Conservation (phyloP, 148 eudicot genomes). For the Chenopodium quinoa region DNA sequence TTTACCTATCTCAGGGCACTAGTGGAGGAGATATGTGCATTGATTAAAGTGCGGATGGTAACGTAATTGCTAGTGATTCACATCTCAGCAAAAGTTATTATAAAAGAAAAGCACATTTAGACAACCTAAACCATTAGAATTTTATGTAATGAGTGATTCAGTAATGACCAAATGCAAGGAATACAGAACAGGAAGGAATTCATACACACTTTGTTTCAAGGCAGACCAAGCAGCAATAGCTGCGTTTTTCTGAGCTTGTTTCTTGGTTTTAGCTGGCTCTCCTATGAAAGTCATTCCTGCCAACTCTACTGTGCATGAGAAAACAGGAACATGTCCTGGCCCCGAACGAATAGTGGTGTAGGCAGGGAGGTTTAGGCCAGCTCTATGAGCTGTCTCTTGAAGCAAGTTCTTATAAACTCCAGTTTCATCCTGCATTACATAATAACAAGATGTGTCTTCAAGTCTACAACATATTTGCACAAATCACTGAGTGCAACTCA, state of each 20-base stretch:
- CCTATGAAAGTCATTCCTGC: conserved; percentile 50
- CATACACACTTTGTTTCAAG: conserved; percentile 50
- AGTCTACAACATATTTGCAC: background rate
- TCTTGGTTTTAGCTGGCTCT: conserved; percentile 51
- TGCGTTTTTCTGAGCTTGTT: conserved; percentile 66
- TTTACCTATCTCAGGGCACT: background rate
- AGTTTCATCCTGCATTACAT: conserved; percentile 48
- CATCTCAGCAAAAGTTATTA: background rate
- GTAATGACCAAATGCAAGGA: background rate
- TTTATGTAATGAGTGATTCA: background rate
- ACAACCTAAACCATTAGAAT: too few relatives aligned
- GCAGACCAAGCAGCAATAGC: conserved; percentile 58
- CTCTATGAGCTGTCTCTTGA: conserved; percentile 66
- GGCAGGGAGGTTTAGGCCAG: conserved; percentile 51
- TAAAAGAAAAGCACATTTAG: background rate
- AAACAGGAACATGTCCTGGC: conserved; percentile 57
- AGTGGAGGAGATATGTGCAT: background rate
- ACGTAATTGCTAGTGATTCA: background rate
- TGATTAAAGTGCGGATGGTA: background rate
- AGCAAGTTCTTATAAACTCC: conserved; percentile 63
- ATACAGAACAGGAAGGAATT: background rate
- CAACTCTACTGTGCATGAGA: conserved; percentile 53
- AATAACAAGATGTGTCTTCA: background rate
- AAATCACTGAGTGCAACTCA: background rate
- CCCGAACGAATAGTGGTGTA: conserved; percentile 51